Percentiles rank a stretch among this genome's conserved stretches.
phyloP scores from a whole-genome alignment of 306 rosid species.

The Trichosanthes cucumerina region DNA sequence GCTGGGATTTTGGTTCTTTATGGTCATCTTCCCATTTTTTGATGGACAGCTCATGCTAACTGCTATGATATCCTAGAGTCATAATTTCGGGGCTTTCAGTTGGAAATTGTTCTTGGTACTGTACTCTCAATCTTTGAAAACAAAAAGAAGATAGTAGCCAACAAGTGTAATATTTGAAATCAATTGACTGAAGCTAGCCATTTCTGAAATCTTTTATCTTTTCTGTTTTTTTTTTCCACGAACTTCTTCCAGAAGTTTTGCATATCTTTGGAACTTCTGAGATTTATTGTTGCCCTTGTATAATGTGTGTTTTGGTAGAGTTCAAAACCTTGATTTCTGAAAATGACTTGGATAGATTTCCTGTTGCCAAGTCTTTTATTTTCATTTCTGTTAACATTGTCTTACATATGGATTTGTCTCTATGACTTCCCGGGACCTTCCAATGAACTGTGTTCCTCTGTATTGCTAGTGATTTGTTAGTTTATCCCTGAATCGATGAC shows the following conservation, averaged over 20 bases:
- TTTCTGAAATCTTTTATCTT: neutral
- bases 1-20: neutral
- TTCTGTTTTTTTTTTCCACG: neutral
- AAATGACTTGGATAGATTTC: neutral
- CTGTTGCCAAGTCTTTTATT: neutral
- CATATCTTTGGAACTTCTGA: neutral
- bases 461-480: neutral
- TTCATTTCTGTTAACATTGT: neutral
- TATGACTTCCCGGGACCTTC: neutral
- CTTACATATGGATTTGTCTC: neutral
- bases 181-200: neutral
- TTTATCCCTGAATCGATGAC: neutral
- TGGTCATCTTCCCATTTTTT: neutral
- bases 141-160: neutral
- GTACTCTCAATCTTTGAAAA: neutral
- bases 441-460: neutral
- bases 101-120: neutral
- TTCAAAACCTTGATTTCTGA: neutral
- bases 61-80: neutral
- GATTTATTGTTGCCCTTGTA: neutral
- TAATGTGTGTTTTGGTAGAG: neutral
- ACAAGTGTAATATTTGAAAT: too few relatives aligned
- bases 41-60: neutral
- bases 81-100: neutral
- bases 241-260: neutral